phyloP scores from a whole-genome alignment of 2,329 filamentous ascomycete genomes.

The Colletotrichum neosansevieriae region DNA sequence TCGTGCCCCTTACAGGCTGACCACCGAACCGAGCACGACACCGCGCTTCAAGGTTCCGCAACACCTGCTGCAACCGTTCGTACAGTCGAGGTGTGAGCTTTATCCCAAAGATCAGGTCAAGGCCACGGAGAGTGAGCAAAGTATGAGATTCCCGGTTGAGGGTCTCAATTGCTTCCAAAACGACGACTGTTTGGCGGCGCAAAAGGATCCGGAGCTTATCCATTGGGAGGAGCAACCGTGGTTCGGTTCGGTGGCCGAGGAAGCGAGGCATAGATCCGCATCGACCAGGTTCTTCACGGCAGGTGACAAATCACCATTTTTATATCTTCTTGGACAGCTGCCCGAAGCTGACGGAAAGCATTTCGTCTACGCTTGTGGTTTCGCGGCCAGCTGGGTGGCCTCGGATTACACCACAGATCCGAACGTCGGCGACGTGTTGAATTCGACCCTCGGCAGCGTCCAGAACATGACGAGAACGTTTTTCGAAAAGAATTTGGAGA shows the following conservation, averaged over 20 bases:
- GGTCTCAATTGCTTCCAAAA: slow-evolving; percentile 13
- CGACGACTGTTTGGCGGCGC: background rate
- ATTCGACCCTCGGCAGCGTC: background rate
- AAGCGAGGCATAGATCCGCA: too few relatives aligned
- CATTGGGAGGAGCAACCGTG: background rate
- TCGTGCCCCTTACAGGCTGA: background rate
- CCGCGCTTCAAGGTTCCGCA: too few relatives aligned
- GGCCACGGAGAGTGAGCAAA: rapidly evolving
- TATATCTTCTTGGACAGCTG: background rate
- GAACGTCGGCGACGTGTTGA: background rate
- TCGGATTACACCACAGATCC: background rate
- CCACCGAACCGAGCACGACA: background rate
- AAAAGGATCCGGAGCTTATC: background rate
- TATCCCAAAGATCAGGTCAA: background rate
- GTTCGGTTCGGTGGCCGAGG: background rate
- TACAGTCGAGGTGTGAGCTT: slow-evolving; percentile 13
- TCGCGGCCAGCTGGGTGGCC: background rate
- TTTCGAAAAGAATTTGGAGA: too few relatives aligned
- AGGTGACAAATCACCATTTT: background rate
- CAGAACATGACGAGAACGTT: background rate
- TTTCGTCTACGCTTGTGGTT: background rate
- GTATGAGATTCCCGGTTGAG: background rate
- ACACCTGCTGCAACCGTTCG: slow-evolving; percentile 17
- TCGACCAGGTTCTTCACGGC: background rate
- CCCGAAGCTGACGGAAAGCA: background rate